Evolutionary conservation across 2,329 filamentous ascomycete species (phyloP).

Genomic region (Talaromyces sp.): DNA sequence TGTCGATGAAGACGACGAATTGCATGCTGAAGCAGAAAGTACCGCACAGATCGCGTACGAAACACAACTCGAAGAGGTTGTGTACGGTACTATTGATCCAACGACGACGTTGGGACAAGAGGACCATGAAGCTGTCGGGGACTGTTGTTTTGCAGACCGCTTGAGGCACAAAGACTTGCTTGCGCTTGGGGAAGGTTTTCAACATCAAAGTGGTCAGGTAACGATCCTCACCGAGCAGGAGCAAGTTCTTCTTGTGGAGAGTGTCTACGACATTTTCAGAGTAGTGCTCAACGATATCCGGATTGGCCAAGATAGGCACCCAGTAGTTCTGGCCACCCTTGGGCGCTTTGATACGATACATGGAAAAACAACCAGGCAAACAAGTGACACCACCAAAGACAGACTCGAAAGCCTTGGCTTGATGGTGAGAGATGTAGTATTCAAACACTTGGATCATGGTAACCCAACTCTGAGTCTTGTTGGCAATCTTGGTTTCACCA

Average conservation of each 20-base stretch:
- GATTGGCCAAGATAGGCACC: slow-evolving; percentile 97
- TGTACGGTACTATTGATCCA: slow-evolving; percentile 99
- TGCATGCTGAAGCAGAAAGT: slow-evolving; percentile 99
- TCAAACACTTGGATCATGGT: slow-evolving; percentile 99
- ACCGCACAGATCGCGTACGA: slow-evolving; percentile 92
- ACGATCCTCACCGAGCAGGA: slow-evolving; percentile 88
- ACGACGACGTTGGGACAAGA: slow-evolving; percentile 88
- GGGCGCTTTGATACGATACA: slow-evolving; percentile 99
- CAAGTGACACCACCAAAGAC: slow-evolving; percentile 99
- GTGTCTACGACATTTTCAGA: slow-evolving; percentile 99
- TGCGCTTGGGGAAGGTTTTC: slow-evolving; percentile 96
- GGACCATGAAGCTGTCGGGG: slow-evolving; percentile 84
- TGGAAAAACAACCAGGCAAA: slow-evolving; percentile 97
- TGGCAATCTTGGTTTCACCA: slow-evolving; percentile 98
- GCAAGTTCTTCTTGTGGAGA: slow-evolving; percentile 92
- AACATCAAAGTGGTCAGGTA: slow-evolving; percentile 97
- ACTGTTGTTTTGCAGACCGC: slow-evolving; percentile 99
- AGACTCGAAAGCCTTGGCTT: slow-evolving; percentile 95
- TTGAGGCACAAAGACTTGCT: slow-evolving; percentile 97
- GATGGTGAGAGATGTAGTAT: slow-evolving; percentile 93
- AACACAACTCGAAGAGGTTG: slow-evolving; percentile 94
- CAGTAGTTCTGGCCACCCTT: slow-evolving; percentile 99
- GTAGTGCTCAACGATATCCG: slow-evolving; percentile 98
- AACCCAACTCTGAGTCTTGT: slow-evolving; percentile 93
- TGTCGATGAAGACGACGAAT: slow-evolving; percentile 93